Evolutionary conservation across 139 green algal genomes (phyloP).

Genomic region (Trebouxia sp.): DNA sequence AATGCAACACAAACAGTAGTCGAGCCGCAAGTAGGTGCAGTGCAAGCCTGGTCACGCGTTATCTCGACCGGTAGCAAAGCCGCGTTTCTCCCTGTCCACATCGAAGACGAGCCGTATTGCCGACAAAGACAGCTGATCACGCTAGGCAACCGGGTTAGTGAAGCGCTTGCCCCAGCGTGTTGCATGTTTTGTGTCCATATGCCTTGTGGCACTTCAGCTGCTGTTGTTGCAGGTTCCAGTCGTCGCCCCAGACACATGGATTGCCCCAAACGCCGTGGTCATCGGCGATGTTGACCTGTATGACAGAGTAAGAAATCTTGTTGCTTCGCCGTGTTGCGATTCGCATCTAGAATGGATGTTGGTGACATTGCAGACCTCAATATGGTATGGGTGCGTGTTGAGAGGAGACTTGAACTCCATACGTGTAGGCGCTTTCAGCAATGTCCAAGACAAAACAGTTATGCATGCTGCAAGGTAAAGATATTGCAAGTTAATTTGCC

Average conservation of each 20-base stretch:
- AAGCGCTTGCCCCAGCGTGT: too few relatives aligned
- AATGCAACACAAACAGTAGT: background rate
- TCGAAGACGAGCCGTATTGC: slow-evolving; percentile 41
- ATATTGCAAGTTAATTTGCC: too few relatives aligned
- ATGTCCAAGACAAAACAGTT: slow-evolving; percentile 80
- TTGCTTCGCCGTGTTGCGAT: background rate
- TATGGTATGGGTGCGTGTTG: slow-evolving; percentile 86
- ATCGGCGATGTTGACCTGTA: slow-evolving; percentile 86
- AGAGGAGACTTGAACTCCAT: slow-evolving; percentile 89
- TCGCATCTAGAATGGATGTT: background rate
- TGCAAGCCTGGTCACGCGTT: background rate
- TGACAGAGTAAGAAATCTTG: slow-evolving; percentile 56
- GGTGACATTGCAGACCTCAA: slow-evolving; percentile 58
- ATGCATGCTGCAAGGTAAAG: slow-evolving; percentile 85
- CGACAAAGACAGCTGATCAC: slow-evolving; percentile 76
- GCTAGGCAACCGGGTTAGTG: slow-evolving; percentile 65
- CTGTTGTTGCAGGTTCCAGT: slow-evolving; percentile 42
- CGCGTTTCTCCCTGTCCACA: slow-evolving; percentile 25
- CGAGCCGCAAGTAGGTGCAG: background rate
- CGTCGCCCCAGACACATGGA: slow-evolving; percentile 66
- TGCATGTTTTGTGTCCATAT: too few relatives aligned
- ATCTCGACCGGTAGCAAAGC: background rate
- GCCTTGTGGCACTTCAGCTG: background rate
- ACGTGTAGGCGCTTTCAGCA: slow-evolving; percentile 66
- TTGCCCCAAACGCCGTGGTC: slow-evolving; percentile 84